phyloP scores from a whole-genome alignment of 1,284 basidiomycete genomes.

The Bondarzewia mesenterica region DNA sequence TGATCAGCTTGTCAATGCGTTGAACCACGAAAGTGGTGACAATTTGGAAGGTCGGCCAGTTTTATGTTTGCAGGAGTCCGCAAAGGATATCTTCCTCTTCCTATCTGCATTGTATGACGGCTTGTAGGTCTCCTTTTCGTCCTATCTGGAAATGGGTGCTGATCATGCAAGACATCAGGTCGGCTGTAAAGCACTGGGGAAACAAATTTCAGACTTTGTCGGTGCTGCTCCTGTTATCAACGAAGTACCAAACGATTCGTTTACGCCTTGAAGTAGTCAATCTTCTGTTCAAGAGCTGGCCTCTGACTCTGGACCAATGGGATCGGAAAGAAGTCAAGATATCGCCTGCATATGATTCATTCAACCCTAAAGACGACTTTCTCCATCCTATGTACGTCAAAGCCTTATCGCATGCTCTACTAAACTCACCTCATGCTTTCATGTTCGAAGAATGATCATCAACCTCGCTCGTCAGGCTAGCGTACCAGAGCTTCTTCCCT shows the following conservation, averaged over 20 bases:
- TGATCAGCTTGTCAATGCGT: slow-evolving; percentile 23
- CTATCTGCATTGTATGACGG: slow-evolving; percentile 57
- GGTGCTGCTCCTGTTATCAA: slow-evolving; percentile 51
- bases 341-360: slow-evolving; percentile 37
- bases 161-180: background rate
- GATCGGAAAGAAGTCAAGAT: slow-evolving; percentile 44
- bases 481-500: slow-evolving; percentile 31
- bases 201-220: slow-evolving; percentile 37
- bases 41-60: slow-evolving; percentile 46
- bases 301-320: slow-evolving; percentile 49
- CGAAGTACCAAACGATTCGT: slow-evolving; percentile 49
- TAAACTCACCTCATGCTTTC: slow-evolving; percentile 19
- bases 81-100: slow-evolving; percentile 46
- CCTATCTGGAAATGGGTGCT: background rate
- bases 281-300: slow-evolving; percentile 46
- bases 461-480: slow-evolving; percentile 33
- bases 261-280: slow-evolving; percentile 48
- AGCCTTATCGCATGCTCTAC: slow-evolving; percentile 10
- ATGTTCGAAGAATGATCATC: slow-evolving; percentile 31
- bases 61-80: slow-evolving; percentile 40
- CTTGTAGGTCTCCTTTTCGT: slow-evolving; percentile 28
- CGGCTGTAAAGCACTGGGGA: background rate
- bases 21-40: slow-evolving; percentile 13
- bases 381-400: slow-evolving; percentile 63
- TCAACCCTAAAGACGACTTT: slow-evolving; percentile 41